Percentiles rank a stretch among this genome's conserved stretches.
These are phyloP conservation scores for Candida methanosorbosa DNA, from an alignment of 805 yeast genomes.

Conservation along the genomic window DNA sequence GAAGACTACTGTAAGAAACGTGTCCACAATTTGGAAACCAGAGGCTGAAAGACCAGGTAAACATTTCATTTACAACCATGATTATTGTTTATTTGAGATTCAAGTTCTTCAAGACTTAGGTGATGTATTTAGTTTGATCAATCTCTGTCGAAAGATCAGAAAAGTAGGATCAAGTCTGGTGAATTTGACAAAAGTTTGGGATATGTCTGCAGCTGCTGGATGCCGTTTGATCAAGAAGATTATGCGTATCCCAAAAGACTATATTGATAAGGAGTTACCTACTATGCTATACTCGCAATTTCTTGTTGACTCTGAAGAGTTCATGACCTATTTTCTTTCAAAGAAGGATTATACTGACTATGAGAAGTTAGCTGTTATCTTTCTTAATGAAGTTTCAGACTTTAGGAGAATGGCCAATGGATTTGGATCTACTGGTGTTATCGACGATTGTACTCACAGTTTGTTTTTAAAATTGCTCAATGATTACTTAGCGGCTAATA, in stretches of 20 bases:
- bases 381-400: conserved; percentile 45
- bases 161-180: conserved; percentile 73
- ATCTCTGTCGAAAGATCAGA: conserved; percentile 66
- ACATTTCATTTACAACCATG: conserved; percentile 70
- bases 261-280: conserved; percentile 44
- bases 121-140: conserved; percentile 52
- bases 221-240: conserved; percentile 43
- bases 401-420: conserved; percentile 71
- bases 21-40: conserved; percentile 89
- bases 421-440: conserved; percentile 64
- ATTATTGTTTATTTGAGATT: conserved; percentile 59
- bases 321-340: conserved; percentile 14
- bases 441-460: conserved; percentile 66
- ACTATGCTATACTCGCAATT: conserved; percentile 37
- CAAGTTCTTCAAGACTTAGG: conserved; percentile 41
- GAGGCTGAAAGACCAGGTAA: conserved; percentile 89
- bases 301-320: conserved; percentile 26
- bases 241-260: conserved; percentile 32
- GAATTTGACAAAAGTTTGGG: conserved; percentile 58
- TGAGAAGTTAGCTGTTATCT: conserved; percentile 30
- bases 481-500: conserved; percentile 6
- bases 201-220: conserved; percentile 40
- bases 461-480: conserved; percentile 44
- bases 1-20: conserved; percentile 57
- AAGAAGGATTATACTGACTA: conserved; percentile 27